Evolutionary conservation across 352 stramenopile genomes (phyloP), one percentile per base, ranked within the genome.

Genomic region (Globisporangium apiculatum): DNA sequence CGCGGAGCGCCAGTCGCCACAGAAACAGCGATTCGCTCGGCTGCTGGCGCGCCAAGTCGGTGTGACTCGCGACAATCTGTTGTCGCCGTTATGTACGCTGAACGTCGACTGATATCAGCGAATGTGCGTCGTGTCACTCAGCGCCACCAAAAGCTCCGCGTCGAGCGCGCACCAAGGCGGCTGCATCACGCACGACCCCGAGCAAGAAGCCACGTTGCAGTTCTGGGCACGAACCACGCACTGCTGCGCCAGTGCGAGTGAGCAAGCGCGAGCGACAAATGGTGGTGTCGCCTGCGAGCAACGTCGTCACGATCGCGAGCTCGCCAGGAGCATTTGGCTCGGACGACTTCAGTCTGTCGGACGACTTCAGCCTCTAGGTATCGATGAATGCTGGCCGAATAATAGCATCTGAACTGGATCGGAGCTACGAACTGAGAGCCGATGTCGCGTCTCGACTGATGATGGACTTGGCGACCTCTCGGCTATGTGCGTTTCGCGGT

Each of bases 321-420:
- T 57, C 57, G 15, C 49, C 48, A 43, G 2, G 24, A 31, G 46
- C 57, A 37, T 52, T 36, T 11, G 43, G 10, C 1, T 58, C 36
- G 10, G 41, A 58, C 4, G 58, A 64, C 31, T 64, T 64, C 35
- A 65, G 59, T 43, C 14, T 65, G 31, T 65, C 59, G 11, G 59
- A 65, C 48, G 59, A 65, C 12, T 43, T 43, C 11, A 61, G 52
- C 35, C 40, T 48, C 11, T 41, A 60, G 35, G 7, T 8, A 8
- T 43, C 24, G 24, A 31, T 31, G 24, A 31, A 31, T 31, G 24
- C 24, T 31, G 24, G 24, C 24, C 2, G 24, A 31, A 31, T 31
- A 31, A 31, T 31, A 31, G 24, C 24, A 31, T 31, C 24, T 31
- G 24, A 31, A 31, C 24, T 31, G 24, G 24, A 31, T 31, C 24